Evolutionary conservation across 176 grass and related monocot species (phyloP).

Genomic region (Chloris gayana): DNA sequence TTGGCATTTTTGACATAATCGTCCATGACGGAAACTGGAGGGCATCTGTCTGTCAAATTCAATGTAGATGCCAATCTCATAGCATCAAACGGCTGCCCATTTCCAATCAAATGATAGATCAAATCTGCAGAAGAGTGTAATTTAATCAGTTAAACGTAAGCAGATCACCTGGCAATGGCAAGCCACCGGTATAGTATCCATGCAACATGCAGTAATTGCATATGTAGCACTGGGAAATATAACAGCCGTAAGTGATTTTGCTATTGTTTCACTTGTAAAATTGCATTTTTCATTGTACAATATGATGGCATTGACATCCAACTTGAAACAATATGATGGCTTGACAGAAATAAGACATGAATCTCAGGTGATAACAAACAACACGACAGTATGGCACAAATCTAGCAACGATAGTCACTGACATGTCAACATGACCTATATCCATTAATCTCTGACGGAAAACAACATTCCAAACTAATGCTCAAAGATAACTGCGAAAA

Average conservation of each 20-base stretch:
- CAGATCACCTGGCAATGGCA: neutral
- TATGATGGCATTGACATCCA: neutral
- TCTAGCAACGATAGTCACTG: neutral
- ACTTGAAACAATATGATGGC: neutral
- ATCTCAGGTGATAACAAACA: neutral
- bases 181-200: neutral
- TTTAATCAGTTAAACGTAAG: conserved; percentile 2
- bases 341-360: neutral
- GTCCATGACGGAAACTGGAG: conserved; percentile 35
- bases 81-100: conserved; percentile 35
- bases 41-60: conserved; percentile 40
- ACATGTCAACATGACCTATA: neutral
- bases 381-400: neutral
- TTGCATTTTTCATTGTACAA: neutral
- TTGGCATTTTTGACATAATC: conserved; percentile 38
- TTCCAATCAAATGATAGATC: conserved; percentile 28
- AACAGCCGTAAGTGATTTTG: neutral
- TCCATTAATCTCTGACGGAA: neutral
- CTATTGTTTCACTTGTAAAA: neutral
- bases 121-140: conserved; percentile 30
- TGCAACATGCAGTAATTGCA: neutral
- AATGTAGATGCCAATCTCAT: conserved; percentile 33
- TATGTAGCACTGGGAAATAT: neutral
- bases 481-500: neutral
- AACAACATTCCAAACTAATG: neutral